Evolutionary conservation across 805 yeast species (phyloP).

Genomic region (Sugiyamaella floridensis): DNA sequence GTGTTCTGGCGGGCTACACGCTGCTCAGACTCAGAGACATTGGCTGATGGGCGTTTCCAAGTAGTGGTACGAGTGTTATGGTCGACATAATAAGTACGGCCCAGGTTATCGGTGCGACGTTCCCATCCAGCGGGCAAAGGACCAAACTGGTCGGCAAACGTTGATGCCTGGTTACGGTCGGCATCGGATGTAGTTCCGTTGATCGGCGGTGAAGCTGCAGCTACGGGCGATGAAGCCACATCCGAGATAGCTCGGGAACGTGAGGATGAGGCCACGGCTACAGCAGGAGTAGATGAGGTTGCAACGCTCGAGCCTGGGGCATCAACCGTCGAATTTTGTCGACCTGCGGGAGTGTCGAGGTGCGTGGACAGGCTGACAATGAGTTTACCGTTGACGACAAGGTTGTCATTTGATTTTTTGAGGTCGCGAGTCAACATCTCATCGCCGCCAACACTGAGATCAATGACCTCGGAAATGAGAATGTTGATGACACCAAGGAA

Average conservation of each 20-base stretch:
- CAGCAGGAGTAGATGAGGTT: constrained; percentile 19
- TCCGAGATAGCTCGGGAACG: background rate
- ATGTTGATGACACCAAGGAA: constrained; percentile 93
- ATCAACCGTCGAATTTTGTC: background rate
- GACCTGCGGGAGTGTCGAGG: constrained; percentile 21
- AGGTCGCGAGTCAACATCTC: constrained; percentile 91
- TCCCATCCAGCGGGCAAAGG: constrained; percentile 99
- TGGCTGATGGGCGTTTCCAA: constrained; percentile 92
- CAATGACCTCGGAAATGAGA: constrained; percentile 81
- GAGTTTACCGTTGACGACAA: constrained; percentile 89
- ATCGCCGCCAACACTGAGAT: constrained; percentile 37
- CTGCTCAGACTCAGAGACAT: constrained; percentile 68
- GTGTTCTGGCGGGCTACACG: constrained; percentile 44
- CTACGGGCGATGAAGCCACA: background rate
- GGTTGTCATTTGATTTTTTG: constrained; percentile 83
- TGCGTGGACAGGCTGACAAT: constrained; percentile 45
- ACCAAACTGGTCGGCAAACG: constrained; percentile 96
- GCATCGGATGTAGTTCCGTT: background rate
- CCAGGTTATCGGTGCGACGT: constrained; percentile 93
- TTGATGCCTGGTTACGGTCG: constrained; percentile 50
- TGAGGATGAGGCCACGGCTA: constrained; percentile 6
- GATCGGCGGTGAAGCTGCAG: background rate
- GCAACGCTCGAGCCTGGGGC: background rate
- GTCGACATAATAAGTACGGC: constrained; percentile 96
- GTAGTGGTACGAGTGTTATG: constrained; percentile 97